These are phyloP conservation scores for Pichiaceae sp. DNA, from an alignment of 1,139 yeast genomes.

Conservation along the genomic window DNA sequence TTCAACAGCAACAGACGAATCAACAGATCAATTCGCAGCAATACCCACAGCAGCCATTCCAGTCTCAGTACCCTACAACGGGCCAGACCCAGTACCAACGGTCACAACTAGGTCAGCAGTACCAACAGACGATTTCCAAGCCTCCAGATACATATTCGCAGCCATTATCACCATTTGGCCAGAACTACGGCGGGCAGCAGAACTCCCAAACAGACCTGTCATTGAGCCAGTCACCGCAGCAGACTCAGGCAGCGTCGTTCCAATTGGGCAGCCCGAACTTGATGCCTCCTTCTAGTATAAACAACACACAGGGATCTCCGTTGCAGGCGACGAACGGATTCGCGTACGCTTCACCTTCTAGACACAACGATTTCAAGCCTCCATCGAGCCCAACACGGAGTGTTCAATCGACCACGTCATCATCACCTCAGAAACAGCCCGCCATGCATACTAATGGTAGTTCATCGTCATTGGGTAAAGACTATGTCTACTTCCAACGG, in stretches of 20 bases:
- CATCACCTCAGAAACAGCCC: too few species aligned
- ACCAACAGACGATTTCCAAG: too few species aligned
- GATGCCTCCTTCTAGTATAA: background rate
- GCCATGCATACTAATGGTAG: constrained; percentile 1
- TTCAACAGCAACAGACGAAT: constrained; percentile 3
- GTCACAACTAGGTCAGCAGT: too few species aligned
- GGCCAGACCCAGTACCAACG: too few species aligned
- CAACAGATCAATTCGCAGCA: constrained; percentile 1
- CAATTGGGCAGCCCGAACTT: constrained; percentile 6
- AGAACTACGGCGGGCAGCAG: constrained; percentile 13
- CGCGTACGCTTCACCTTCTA: constrained; percentile 18
- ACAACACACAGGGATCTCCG: constrained; percentile 1
- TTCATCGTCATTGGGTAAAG: constrained; percentile 5
- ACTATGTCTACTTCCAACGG: constrained; percentile 70
- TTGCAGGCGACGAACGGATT: background rate
- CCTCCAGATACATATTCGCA: constrained; percentile 6
- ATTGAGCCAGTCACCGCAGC: constrained; percentile 5
- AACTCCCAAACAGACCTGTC: constrained; percentile 11
- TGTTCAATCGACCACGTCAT: constrained; percentile 12
- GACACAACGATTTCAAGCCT: constrained; percentile 18
- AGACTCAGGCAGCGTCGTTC: background rate
- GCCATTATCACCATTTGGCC: constrained; percentile 8
- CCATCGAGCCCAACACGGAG: constrained; percentile 25
- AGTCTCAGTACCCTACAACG: constrained; percentile 3
- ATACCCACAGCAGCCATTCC: constrained; percentile 5